Conservation (phyloP, 129 eudicot species). For the Tagetes erecta region DNA sequence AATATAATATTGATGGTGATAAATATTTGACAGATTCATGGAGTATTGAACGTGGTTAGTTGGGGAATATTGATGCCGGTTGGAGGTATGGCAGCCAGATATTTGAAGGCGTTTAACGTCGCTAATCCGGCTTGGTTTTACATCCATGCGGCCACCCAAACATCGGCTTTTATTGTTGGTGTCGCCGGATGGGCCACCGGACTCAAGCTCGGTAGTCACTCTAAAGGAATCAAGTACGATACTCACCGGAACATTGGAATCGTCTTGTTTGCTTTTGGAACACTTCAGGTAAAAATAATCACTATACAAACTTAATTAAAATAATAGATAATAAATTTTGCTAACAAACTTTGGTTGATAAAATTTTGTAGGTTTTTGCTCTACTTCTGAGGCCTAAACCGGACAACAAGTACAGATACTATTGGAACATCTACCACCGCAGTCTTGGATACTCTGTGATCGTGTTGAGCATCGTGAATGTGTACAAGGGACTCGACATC, state of each 20-base stretch:
- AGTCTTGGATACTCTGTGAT: too few relatives aligned
- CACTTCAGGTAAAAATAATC: conserved; percentile 57
- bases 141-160: conserved; percentile 32
- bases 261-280: conserved; percentile 64
- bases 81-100: conserved; percentile 47
- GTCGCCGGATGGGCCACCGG: conserved; percentile 49
- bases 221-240: conserved; percentile 36
- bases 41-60: conserved; percentile 45
- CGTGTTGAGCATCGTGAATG: too few relatives aligned
- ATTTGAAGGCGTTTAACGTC: conserved; percentile 34
- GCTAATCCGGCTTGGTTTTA: conserved; percentile 53
- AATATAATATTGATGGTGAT: not conserved
- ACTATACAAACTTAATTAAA: too few relatives aligned
- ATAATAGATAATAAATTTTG: too few relatives aligned
- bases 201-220: conserved; percentile 38
- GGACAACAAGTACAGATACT: too few relatives aligned
- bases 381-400: too few relatives aligned
- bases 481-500: too few relatives aligned
- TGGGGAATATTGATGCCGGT: conserved; percentile 54
- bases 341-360: too few relatives aligned
- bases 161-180: conserved; percentile 35
- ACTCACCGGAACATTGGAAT: conserved; percentile 79
- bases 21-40: conserved; percentile 34
- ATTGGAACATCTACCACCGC: too few relatives aligned
- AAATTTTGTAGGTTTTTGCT: too few relatives aligned